phyloP scores from a whole-genome alignment of 2,329 filamentous ascomycete species.

The Rhinocladiella mackenziei region DNA sequence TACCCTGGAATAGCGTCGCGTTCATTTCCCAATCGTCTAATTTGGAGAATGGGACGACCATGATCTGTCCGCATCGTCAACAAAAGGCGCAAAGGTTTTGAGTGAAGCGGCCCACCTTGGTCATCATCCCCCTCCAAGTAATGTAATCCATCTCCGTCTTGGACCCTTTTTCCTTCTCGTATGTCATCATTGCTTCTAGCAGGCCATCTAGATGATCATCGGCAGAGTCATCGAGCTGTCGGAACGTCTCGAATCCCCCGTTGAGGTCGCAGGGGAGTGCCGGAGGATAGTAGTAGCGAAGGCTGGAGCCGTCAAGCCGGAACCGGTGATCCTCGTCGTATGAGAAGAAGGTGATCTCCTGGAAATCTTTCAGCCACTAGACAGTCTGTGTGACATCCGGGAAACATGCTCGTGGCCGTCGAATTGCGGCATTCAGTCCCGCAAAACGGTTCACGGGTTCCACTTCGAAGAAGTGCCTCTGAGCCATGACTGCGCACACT shows the following conservation, averaged over 20 bases:
- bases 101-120: constrained; percentile 61
- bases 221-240: constrained; percentile 73
- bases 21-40: constrained; percentile 82
- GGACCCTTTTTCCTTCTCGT: constrained; percentile 65
- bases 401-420: constrained; percentile 63
- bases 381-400: constrained; percentile 1
- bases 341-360: constrained; percentile 92
- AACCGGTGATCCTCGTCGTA: constrained; percentile 81
- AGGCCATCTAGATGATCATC: constrained; percentile 87
- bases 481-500: too few species aligned
- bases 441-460: constrained; percentile 67
- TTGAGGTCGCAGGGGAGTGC: constrained; percentile 68
- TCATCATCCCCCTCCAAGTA: constrained; percentile 98
- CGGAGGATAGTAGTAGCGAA: constrained; percentile 86
- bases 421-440: constrained; percentile 65
- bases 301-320: constrained; percentile 68
- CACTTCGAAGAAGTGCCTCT: constrained; percentile 53
- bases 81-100: constrained; percentile 2
- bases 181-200: constrained; percentile 66
- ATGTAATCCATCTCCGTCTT: constrained; percentile 73
- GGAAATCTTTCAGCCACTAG: constrained; percentile 2
- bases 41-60: constrained; percentile 77
- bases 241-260: constrained; percentile 74
- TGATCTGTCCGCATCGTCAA: constrained; percentile 56
- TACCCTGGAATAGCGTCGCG: constrained; percentile 81